Evolutionary conservation across 139 green algal species (phyloP).

Genomic region (Microglena sp.): DNA sequence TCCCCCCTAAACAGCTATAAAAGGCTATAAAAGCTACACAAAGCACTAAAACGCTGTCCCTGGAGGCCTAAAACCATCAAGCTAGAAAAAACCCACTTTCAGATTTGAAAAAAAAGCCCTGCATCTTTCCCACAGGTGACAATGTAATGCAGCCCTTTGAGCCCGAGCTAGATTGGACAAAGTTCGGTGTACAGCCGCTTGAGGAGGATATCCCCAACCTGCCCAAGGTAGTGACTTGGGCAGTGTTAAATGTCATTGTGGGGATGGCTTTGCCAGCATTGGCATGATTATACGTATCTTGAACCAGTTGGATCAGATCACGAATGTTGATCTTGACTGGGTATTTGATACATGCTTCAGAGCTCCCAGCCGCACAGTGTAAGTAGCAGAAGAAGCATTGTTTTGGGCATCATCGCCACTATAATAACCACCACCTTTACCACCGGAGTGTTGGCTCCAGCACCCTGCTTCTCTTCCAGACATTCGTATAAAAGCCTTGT

Average conservation of each 20-base stretch:
- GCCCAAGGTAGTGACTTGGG: neutral
- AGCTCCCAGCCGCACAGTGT: neutral
- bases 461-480: too few species aligned
- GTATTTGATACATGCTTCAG: neutral
- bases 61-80: too few species aligned
- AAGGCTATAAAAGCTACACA: too few species aligned
- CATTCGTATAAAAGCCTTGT: too few species aligned
- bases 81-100: too few species aligned
- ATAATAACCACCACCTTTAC: too few species aligned
- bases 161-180: slow-evolving; percentile 9
- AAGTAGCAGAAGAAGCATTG: neutral
- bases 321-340: too few species aligned
- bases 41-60: too few species aligned
- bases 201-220: slow-evolving; percentile 15
- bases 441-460: too few species aligned
- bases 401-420: too few species aligned
- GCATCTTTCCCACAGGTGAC: slow-evolving; percentile 4
- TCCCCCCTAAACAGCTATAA: too few species aligned
- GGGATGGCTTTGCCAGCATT: neutral
- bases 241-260: neutral
- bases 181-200: slow-evolving; percentile 7
- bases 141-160: slow-evolving; percentile 20
- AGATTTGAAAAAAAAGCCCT: too few species aligned
- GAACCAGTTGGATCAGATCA: neutral
- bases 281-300: neutral